These are phyloP conservation scores for Candida tallmaniae DNA, from an alignment of 805 yeast species.

Conservation along the genomic window DNA sequence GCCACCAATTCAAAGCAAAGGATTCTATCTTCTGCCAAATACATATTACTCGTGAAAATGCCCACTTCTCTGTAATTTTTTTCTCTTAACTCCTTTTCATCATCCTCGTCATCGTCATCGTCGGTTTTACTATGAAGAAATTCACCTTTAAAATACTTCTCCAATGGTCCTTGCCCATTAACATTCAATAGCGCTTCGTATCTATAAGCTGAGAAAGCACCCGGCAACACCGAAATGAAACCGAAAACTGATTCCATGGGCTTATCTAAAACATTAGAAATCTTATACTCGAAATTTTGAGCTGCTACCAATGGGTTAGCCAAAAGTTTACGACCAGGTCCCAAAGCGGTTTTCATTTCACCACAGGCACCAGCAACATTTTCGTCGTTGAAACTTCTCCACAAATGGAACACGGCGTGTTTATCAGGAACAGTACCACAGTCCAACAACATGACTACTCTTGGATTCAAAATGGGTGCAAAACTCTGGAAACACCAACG, in stretches of 20 bases:
- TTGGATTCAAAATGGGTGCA: conserved; percentile 76
- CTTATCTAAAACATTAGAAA: conserved; percentile 90
- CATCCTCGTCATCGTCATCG: conserved; percentile 31
- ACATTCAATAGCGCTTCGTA: conserved; percentile 70
- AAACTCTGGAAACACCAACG: conserved; percentile 96
- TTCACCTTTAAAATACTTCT: conserved; percentile 90
- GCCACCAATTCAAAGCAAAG: conserved; percentile 95
- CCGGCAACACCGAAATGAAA: conserved; percentile 89
- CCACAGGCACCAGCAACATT: conserved; percentile 98
- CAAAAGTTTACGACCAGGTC: conserved; percentile 46
- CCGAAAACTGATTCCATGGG: conserved; percentile 96
- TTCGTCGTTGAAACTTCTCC: conserved; percentile 81
- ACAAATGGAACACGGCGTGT: conserved; percentile 79
- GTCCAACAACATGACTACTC: conserved; percentile 78
- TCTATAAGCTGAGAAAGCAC: conserved; percentile 94
- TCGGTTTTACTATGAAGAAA: conserved; percentile 63
- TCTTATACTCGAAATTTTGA: conserved; percentile 94
- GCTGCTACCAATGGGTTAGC: conserved; percentile 91
- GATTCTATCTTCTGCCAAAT: conserved; percentile 93
- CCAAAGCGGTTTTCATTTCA: conserved; percentile 84
- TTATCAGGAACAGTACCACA: conserved; percentile 92
- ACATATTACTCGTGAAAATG: conserved; percentile 92
- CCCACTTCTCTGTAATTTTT: conserved; percentile 47
- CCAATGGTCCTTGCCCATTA: conserved; percentile 79
- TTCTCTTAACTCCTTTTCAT: conserved; percentile 37